Conservation (phyloP, 768 basidiomycete genomes). For the Panellus pusillus region DNA sequence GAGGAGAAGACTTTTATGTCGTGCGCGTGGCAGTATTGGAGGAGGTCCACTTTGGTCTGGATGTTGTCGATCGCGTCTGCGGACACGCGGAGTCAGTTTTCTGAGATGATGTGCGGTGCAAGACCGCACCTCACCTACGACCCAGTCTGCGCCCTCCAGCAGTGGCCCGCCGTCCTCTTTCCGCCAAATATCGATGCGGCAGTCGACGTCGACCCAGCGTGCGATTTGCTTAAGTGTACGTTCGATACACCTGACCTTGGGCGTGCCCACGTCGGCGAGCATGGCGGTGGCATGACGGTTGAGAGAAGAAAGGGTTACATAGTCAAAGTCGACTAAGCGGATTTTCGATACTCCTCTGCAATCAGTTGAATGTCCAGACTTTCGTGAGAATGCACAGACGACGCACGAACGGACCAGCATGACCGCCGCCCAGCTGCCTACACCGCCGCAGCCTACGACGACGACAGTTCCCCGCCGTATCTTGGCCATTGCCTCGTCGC, state of each 20-base stretch:
- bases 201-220: slow-evolving; percentile 86
- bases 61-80: slow-evolving; percentile 97
- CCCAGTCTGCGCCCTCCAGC: slow-evolving; percentile 89
- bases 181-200: slow-evolving; percentile 81
- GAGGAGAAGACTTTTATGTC: slow-evolving; percentile 92
- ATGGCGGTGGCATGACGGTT: slow-evolving; percentile 93
- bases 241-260: slow-evolving; percentile 83
- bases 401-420: slow-evolving; percentile 91
- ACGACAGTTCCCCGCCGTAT: slow-evolving; percentile 78
- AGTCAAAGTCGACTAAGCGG: slow-evolving; percentile 91
- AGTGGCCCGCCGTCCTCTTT: slow-evolving; percentile 75
- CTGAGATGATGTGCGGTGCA: background rate
- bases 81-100: slow-evolving; percentile 5
- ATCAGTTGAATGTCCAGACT: background rate
- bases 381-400: background rate
- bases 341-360: slow-evolving; percentile 72
- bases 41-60: slow-evolving; percentile 90
- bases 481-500: slow-evolving; percentile 81
- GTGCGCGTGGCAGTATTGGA: slow-evolving; percentile 83
- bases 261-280: slow-evolving; percentile 87
- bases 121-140: slow-evolving; percentile 62
- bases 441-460: slow-evolving; percentile 93
- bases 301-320: slow-evolving; percentile 91
- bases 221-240: slow-evolving; percentile 68
- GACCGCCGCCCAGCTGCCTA: slow-evolving; percentile 93